These are phyloP conservation scores for Chrysanthemum makinoi DNA, from an alignment of 129 eudicot genomes.

Conservation along the genomic window DNA sequence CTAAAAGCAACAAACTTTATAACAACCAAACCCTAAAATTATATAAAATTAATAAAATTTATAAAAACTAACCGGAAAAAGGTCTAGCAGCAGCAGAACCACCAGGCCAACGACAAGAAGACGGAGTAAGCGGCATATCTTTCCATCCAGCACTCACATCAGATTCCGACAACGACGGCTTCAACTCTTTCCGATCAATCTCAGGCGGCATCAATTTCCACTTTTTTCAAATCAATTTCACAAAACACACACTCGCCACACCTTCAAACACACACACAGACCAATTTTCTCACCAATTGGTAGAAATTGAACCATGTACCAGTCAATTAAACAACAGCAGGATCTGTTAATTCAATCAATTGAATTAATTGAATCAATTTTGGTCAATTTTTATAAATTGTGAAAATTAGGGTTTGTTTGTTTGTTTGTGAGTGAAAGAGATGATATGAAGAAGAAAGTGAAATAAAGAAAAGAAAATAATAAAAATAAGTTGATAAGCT, in stretches of 20 bases:
- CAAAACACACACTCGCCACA: constrained; percentile 8
- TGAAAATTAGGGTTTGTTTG: too few species aligned
- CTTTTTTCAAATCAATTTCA: too few species aligned
- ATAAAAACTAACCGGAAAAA: constrained; percentile 37
- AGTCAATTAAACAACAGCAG: too few species aligned
- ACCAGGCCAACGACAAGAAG: constrained; percentile 30
- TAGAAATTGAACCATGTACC: neutral
- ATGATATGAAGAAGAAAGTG: too few species aligned
- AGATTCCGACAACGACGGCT: constrained; percentile 40
- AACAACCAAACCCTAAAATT: constrained; percentile 10
- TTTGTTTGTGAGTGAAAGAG: too few species aligned
- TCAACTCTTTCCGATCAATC: constrained; percentile 87
- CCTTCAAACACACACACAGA: neutral
- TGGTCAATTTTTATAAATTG: too few species aligned
- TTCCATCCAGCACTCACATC: constrained; percentile 44
- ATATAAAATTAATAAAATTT: neutral
- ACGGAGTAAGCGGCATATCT: constrained; percentile 41
- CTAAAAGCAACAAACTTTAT: constrained; percentile 15
- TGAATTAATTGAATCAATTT: too few species aligned
- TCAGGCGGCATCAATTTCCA: constrained; percentile 84
- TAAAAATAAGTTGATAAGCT: too few species aligned
- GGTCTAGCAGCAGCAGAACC: constrained; percentile 28
- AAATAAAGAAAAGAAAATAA: too few species aligned
- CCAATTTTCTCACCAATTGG: neutral
- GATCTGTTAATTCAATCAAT: too few species aligned